Percentiles rank a stretch among this genome's conserved stretches.
phyloP scores from a whole-genome alignment of 2,329 filamentous ascomycete species.

The Aspergillus awamori region DNA sequence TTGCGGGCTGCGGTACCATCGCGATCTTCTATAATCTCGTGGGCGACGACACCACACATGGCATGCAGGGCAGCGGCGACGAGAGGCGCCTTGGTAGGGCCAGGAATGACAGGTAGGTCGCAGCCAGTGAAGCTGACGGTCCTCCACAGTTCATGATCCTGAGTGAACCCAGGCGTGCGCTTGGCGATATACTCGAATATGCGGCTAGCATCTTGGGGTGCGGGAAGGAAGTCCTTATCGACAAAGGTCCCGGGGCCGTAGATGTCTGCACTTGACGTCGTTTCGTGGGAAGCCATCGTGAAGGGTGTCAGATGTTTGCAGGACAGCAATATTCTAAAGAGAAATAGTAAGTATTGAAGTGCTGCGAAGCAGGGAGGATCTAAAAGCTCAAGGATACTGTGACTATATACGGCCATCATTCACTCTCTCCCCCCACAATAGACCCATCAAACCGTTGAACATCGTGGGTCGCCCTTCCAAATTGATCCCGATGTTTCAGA shows the following conservation, averaged over 20 bases:
- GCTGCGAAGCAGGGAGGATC: too few relatives aligned
- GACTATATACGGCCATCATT: too few relatives aligned
- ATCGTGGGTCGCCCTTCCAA: too few relatives aligned
- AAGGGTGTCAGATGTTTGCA: background rate
- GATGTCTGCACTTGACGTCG: background rate
- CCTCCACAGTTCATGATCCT: background rate
- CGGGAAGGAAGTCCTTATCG: background rate
- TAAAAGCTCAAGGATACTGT: too few relatives aligned
- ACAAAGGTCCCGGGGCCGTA: slow-evolving; percentile 1
- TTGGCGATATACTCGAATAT: slow-evolving; percentile 2
- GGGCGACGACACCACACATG: slow-evolving; percentile 3
- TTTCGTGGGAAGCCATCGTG: slow-evolving; percentile 1
- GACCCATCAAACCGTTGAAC: too few relatives aligned
- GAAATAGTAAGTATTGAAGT: too few relatives aligned
- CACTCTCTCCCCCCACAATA: too few relatives aligned
- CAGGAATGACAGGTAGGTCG: background rate
- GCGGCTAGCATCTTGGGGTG: background rate
- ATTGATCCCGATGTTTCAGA: too few relatives aligned
- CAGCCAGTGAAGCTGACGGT: background rate
- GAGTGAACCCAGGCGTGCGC: background rate
- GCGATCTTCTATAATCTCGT: background rate
- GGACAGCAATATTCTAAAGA: too few relatives aligned
- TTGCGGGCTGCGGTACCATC: background rate
- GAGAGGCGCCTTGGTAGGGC: background rate
- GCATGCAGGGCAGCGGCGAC: background rate